Evolutionary conservation across 2,329 filamentous ascomycete species (phyloP).

Genomic region (Atkinsonella hypoxylon): DNA sequence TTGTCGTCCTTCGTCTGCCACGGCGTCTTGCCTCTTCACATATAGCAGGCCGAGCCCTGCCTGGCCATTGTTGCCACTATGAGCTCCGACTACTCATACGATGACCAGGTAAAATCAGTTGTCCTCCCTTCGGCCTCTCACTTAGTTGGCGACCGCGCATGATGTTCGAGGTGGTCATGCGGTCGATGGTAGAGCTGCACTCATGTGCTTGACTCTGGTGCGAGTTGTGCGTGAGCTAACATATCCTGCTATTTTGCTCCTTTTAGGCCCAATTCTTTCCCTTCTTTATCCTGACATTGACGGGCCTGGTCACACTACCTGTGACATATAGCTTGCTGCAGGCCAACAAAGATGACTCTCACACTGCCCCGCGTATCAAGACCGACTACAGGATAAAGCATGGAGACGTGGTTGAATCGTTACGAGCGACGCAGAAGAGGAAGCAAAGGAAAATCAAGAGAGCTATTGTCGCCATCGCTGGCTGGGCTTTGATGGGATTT

Average conservation of each 20-base stretch:
- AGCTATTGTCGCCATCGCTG: conserved; percentile 59
- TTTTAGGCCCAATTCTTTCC: conserved; percentile 88
- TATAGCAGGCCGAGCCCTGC: conserved; percentile 24
- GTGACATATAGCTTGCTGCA: conserved; percentile 81
- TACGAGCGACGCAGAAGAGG: conserved; percentile 78
- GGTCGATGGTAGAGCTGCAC: too few species aligned
- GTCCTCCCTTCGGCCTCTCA: too few species aligned
- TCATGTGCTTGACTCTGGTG: too few species aligned
- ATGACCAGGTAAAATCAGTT: conserved; percentile 57
- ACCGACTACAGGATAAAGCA: conserved; percentile 72
- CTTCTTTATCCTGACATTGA: conserved; percentile 91
- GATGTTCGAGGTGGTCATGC: neutral
- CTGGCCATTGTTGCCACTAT: conserved; percentile 40
- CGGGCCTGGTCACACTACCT: conserved; percentile 76
- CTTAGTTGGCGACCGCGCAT: too few species aligned
- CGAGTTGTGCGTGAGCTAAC: conserved; percentile 4
- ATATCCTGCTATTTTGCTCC: too few species aligned
- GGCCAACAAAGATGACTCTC: conserved; percentile 63
- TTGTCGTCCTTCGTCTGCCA: neutral
- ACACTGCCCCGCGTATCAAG: conserved; percentile 70
- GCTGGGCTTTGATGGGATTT: conserved; percentile 74
- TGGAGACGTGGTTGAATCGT: conserved; percentile 68
- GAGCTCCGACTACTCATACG: conserved; percentile 95
- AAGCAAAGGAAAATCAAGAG: conserved; percentile 84
- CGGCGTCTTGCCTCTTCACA: neutral